Conservation (phyloP, 768 basidiomycete species). For the Chlorophyllum brunneum region DNA sequence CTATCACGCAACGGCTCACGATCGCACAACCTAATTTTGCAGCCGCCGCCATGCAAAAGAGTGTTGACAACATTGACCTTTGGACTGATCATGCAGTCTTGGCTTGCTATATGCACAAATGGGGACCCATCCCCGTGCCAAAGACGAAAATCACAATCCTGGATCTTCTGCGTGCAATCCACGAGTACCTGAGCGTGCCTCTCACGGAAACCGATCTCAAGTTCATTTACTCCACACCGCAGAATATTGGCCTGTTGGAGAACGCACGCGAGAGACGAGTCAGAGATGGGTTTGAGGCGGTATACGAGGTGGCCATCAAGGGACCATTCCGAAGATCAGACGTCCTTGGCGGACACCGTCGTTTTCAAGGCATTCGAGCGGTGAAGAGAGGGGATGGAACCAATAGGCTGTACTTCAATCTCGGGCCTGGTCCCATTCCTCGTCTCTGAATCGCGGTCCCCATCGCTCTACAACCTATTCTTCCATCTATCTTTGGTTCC, state of each 20-base stretch:
- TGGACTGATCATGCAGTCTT: constrained; percentile 33
- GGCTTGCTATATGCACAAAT: constrained; percentile 36
- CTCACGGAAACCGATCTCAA: constrained; percentile 32
- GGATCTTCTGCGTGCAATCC: constrained; percentile 46
- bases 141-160: constrained; percentile 32
- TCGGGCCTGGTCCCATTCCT: constrained; percentile 33
- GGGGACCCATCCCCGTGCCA: constrained; percentile 49
- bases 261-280: constrained; percentile 31
- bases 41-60: constrained; percentile 28
- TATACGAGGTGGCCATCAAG: constrained; percentile 34
- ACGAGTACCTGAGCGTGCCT: constrained; percentile 42
- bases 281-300: constrained; percentile 28
- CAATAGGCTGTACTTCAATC: constrained; percentile 45
- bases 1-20: constrained; percentile 26
- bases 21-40: constrained; percentile 26
- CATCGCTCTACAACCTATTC: too few species aligned
- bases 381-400: constrained; percentile 31
- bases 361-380: constrained; percentile 42
- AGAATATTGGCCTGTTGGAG: constrained; percentile 22
- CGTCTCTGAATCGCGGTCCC: neutral
- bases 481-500: too few species aligned
- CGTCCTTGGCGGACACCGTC: constrained; percentile 40
- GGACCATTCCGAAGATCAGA: constrained; percentile 47
- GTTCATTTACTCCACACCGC: constrained; percentile 21
- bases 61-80: constrained; percentile 31